phyloP scores from a whole-genome alignment of 768 basidiomycete genomes.

The Podaxis pistillaris region DNA sequence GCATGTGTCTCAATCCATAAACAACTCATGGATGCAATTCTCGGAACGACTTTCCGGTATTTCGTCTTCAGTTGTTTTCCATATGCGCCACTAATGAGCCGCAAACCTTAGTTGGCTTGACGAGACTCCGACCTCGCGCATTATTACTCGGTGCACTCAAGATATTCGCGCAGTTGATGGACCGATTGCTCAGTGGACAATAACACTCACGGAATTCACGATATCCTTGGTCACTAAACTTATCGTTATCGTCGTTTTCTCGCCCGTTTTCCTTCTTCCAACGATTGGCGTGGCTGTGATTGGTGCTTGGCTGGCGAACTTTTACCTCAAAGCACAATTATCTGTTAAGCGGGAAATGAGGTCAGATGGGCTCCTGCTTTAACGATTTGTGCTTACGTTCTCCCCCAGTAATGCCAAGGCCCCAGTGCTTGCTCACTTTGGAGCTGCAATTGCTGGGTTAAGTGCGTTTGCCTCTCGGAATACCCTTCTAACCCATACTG shows the following conservation, averaged over 20 bases:
- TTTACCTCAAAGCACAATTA: slow-evolving; percentile 46
- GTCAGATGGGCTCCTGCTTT: slow-evolving; percentile 30
- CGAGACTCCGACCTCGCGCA: slow-evolving; percentile 46
- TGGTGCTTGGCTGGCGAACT: slow-evolving; percentile 42
- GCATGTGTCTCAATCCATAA: slow-evolving; percentile 56
- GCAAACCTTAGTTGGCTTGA: slow-evolving; percentile 42
- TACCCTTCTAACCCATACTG: not conserved
- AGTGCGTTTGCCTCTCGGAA: slow-evolving; percentile 27
- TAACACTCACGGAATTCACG: slow-evolving; percentile 26
- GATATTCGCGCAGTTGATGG: slow-evolving; percentile 63
- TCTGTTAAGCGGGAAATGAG: slow-evolving; percentile 48
- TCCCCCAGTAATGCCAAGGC: slow-evolving; percentile 27
- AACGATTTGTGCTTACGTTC: slow-evolving; percentile 12
- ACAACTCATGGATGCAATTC: slow-evolving; percentile 48
- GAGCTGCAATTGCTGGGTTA: slow-evolving; percentile 51
- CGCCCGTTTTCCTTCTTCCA: slow-evolving; percentile 46
- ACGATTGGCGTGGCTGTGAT: slow-evolving; percentile 39
- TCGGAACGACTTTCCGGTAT: slow-evolving; percentile 61
- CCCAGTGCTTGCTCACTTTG: slow-evolving; percentile 45
- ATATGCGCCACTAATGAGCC: not conserved
- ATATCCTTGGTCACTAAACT: slow-evolving; percentile 41
- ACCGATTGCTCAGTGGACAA: slow-evolving; percentile 27
- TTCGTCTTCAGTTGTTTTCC: slow-evolving; percentile 7
- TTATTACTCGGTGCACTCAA: slow-evolving; percentile 65
- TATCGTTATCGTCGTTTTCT: slow-evolving; percentile 40